These are phyloP conservation scores for Backusella liffmaniae DNA, from an alignment of 192 early-diverging fungal species.

Conservation along the genomic window DNA sequence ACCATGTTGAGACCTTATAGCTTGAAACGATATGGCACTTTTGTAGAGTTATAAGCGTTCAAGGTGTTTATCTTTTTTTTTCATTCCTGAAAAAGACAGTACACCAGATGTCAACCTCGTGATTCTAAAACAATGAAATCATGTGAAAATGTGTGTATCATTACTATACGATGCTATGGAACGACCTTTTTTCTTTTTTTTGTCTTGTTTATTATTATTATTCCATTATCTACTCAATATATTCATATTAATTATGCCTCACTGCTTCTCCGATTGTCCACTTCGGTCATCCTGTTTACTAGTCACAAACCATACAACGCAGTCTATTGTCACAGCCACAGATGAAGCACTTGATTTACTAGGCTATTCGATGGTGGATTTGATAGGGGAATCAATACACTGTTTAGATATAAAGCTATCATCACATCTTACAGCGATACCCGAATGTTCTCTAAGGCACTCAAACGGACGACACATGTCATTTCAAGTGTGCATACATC, in stretches of 20 bases:
- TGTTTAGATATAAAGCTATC: neutral
- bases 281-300: conserved; percentile 13
- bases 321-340: conserved; percentile 18
- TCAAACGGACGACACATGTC: neutral
- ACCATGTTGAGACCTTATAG: too few species aligned
- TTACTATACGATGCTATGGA: neutral
- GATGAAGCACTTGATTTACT: conserved; percentile 15
- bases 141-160: neutral
- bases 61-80: too few species aligned
- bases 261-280: conserved; percentile 19
- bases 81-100: neutral
- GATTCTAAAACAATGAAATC: neutral
- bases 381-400: conserved; percentile 12
- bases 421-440: conserved; percentile 8
- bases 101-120: neutral
- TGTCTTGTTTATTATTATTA: neutral
- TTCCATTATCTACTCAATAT: too few species aligned
- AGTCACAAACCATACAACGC: conserved; percentile 3
- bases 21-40: too few species aligned
- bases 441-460: neutral
- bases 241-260: neutral
- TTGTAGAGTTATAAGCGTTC: neutral
- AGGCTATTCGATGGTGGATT: neutral
- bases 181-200: neutral
- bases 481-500: conserved; percentile 18